Base-by-base conservation (phyloP, 2,329 filamentous ascomycete genomes). In the Cytospora leucostoma region DNA sequence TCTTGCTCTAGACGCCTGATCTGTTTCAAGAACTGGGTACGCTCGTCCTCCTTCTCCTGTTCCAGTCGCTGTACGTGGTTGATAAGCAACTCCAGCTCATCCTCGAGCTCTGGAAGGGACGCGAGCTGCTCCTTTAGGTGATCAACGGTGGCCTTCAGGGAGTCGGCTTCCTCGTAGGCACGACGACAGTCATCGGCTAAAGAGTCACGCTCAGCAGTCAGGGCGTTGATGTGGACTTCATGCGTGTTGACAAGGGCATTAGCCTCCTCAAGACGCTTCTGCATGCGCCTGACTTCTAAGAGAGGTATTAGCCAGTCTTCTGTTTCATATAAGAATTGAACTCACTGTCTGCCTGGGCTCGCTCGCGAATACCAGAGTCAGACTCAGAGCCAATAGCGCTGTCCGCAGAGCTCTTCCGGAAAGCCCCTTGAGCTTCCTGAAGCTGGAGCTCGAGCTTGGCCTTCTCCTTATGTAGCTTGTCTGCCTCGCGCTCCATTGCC, bases 141-240 rank as follows among this genome's bases (percentile, higher is more conserved):
- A 21, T 47, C n/a, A 21, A 47, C 44, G n/a, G n/a, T 47, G 7
- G 44, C 44, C n/a, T 47, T 47, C n/a, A 47, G n/a, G 44, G 44
- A 47, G n/a, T 47, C 44, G 44, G 21, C n/a, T 19, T 47, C 44
- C 12, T 47, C 59, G 59, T 61, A 53, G 7, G 59, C 59, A 44
- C 47, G 51, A 61, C 47, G 59, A 44, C 59, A 61, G 44, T 61
- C 59, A 40, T 55, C 55, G 40, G 56, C 56, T 21, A 62, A n/a
- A 11, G 59, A 53, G 68, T 91, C 88, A 35, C 87, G 83, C 73
- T 91, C 89, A 35, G 84, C 80, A 3, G 81, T 80, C 50, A 90
- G 75, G 4, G 86, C 83, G 66, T 88, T 84, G 64, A 84, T 86
- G 66, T 87, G 83, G 59, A 87, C 86, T 57, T 89, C 85, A 40